These are phyloP conservation scores for Acanthamoeba rhysodes DNA, from an alignment of 208 protist species.

Conservation along the genomic window DNA sequence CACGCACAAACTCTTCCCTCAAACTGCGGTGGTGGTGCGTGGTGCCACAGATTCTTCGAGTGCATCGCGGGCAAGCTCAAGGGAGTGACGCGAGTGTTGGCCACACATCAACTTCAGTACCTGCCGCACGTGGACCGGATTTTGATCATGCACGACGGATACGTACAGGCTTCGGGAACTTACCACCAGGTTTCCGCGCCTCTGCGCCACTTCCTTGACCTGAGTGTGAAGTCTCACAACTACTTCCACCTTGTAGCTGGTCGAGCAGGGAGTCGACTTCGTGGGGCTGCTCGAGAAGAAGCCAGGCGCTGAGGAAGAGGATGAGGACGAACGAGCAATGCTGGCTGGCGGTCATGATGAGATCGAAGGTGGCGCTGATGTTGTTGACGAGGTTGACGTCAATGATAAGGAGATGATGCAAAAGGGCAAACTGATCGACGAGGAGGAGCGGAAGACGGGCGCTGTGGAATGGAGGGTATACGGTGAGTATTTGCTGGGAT, in stretches of 20 bases:
- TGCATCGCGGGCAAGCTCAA: constrained; percentile 86
- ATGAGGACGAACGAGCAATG: not conserved
- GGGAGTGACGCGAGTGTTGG: constrained; percentile 93
- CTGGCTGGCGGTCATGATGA: not conserved
- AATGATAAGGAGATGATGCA: constrained; percentile 37
- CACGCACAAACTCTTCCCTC: not conserved
- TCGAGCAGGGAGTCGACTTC: constrained; percentile 74
- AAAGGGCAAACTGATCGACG: constrained; percentile 42
- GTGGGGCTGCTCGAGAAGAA: not conserved
- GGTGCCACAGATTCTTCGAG: not conserved
- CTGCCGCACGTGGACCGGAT: constrained; percentile 90
- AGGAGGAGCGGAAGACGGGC: constrained; percentile 79
- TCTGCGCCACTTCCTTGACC: not conserved
- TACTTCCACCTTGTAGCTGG: constrained; percentile 10
- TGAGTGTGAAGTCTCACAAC: not conserved
- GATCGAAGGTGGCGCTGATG: not conserved
- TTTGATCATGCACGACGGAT: not conserved
- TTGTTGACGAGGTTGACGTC: not conserved
- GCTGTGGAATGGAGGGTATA: constrained; percentile 80
- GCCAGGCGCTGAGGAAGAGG: not conserved
- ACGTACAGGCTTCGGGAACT: constrained; percentile 13
- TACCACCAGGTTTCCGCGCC: not conserved
- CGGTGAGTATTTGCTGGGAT: constrained; percentile 33
- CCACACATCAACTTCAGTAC: constrained; percentile 95
- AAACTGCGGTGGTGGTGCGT: not conserved